phyloP scores from a whole-genome alignment of 1,139 yeast genomes.

The Sporopachydermia cereana region DNA sequence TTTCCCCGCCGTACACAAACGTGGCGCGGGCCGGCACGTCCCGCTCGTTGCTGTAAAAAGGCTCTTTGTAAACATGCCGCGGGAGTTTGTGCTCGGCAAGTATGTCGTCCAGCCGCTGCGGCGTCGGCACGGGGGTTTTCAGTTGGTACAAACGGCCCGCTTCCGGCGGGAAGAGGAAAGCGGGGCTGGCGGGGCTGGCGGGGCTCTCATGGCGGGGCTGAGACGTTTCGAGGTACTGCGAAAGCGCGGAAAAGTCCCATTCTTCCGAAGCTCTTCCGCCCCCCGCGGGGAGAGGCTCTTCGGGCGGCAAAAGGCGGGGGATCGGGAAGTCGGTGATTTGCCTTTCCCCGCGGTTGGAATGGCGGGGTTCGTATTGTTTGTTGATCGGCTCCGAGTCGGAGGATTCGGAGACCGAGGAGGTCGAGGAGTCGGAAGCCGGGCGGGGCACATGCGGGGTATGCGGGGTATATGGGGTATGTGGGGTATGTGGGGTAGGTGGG shows the following conservation, averaged over 20 bases:
- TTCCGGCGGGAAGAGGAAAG: neutral
- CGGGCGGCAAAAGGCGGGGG: too few relatives aligned
- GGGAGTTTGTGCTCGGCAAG: conserved; percentile 38
- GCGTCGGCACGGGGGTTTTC: neutral
- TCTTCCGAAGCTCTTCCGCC: too few relatives aligned
- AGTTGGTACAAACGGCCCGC: neutral
- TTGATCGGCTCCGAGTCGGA: neutral
- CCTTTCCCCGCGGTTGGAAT: too few relatives aligned
- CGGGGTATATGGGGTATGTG: too few relatives aligned
- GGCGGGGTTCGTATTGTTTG: too few relatives aligned
- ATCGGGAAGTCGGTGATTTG: too few relatives aligned
- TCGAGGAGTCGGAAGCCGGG: too few relatives aligned
- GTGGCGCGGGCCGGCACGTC: conserved; percentile 48
- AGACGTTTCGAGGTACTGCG: conserved; percentile 4
- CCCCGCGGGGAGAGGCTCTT: too few relatives aligned
- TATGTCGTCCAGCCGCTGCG: conserved; percentile 13
- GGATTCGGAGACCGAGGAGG: too few relatives aligned
- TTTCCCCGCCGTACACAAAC: conserved; percentile 49
- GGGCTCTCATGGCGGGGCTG: too few relatives aligned
- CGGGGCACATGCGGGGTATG: too few relatives aligned
- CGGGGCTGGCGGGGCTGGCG: neutral
- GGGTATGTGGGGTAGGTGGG: too few relatives aligned
- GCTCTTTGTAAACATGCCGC: conserved; percentile 45
- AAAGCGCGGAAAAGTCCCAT: conserved; percentile 4
- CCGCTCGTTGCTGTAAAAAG: conserved; percentile 41